Evolutionary conservation across 768 basidiomycete species (phyloP).

Genomic region (Pleurotus cornucopiae): DNA sequence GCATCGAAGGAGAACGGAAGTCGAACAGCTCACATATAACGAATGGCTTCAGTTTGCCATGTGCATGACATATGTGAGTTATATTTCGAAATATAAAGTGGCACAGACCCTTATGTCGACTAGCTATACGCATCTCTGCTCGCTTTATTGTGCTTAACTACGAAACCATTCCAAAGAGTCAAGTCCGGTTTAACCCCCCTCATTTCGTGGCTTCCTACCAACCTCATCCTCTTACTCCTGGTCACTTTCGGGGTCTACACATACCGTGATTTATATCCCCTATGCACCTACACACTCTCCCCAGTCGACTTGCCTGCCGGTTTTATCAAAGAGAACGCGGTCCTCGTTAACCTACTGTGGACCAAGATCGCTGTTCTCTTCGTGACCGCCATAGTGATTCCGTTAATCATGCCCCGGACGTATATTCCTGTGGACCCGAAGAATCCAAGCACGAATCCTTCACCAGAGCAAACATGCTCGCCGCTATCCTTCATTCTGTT

Average conservation of each 20-base stretch:
- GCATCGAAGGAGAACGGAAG: constrained; percentile 5
- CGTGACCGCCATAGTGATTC: constrained; percentile 42
- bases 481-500: constrained; percentile 39
- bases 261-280: constrained; percentile 59
- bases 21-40: constrained; percentile 10
- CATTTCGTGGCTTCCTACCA: constrained; percentile 17
- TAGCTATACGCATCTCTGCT: constrained; percentile 39
- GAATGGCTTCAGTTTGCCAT: constrained; percentile 27
- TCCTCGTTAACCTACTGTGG: constrained; percentile 36
- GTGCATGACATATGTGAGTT: constrained; percentile 27
- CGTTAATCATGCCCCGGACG: constrained; percentile 49
- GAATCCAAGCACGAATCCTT: constrained; percentile 25
- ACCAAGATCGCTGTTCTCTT: constrained; percentile 42
- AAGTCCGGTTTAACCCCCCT: not conserved
- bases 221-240: constrained; percentile 46
- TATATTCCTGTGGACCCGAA: constrained; percentile 57
- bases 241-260: constrained; percentile 42
- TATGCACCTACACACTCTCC: constrained; percentile 45
- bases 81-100: not conserved
- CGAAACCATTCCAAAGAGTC: constrained; percentile 16
- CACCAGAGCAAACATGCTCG: constrained; percentile 49
- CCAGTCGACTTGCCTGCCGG: constrained; percentile 50
- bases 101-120: not conserved
- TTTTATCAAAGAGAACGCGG: not conserved
- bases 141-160: constrained; percentile 30